Percentiles rank a stretch among this genome's conserved stretches.
These are phyloP conservation scores for Anthoceros angustus DNA, from an alignment of 225 moss, liverwort and hornwort genomes.

Conservation along the genomic window DNA sequence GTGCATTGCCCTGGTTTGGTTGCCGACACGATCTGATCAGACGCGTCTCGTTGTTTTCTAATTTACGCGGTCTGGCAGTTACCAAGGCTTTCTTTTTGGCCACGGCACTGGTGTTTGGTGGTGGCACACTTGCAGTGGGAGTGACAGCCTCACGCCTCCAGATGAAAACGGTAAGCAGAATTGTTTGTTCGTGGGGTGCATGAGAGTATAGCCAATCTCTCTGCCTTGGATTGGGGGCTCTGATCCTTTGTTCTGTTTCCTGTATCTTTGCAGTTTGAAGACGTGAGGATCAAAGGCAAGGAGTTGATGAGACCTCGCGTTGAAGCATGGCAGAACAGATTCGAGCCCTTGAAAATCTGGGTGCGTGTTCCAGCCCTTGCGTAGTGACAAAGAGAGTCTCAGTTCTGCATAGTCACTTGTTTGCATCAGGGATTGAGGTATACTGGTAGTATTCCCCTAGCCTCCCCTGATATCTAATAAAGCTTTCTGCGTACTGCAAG, in stretches of 20 bases:
- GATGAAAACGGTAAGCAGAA: conserved; percentile 36
- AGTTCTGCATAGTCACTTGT: too few relatives aligned
- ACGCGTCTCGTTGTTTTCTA: neutral
- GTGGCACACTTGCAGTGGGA: conserved; percentile 26
- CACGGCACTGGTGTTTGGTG: conserved; percentile 37
- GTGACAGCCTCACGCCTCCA: conserved; percentile 27
- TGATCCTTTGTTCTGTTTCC: neutral
- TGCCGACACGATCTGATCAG: neutral
- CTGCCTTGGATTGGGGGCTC: neutral
- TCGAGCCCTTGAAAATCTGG: conserved; percentile 22
- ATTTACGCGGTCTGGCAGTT: conserved; percentile 20
- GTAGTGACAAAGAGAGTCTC: too few relatives aligned
- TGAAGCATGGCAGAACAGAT: conserved; percentile 13
- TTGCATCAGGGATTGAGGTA: too few relatives aligned
- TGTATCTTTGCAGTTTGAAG: conserved; percentile 20
- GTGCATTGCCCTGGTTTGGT: neutral
- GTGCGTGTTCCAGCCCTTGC: conserved; percentile 10
- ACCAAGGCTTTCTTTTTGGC: conserved; percentile 47
- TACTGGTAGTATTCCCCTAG: too few relatives aligned
- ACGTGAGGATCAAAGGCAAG: conserved; percentile 15
- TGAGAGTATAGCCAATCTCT: neutral
- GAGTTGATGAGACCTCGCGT: conserved; percentile 9
- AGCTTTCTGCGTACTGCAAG: too few relatives aligned
- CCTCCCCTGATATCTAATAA: too few relatives aligned
- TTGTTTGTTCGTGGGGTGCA: neutral